A percentile compares a stretch with the other conserved stretches of the same genome.
Evolutionary conservation across 768 basidiomycete genomes (phyloP).

Genomic region (Tubosaeta sp.): DNA sequence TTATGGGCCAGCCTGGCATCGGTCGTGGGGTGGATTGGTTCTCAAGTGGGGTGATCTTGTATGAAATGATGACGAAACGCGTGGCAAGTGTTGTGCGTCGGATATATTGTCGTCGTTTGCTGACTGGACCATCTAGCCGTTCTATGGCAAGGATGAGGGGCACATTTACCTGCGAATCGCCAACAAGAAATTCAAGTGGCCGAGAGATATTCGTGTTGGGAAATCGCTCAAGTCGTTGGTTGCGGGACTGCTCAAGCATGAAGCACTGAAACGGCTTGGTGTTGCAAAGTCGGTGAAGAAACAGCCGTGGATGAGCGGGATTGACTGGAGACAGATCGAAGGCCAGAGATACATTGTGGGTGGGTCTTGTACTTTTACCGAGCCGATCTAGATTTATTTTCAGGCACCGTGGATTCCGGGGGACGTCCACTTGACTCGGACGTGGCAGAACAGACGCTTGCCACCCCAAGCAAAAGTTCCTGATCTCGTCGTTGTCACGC

Average conservation of each 20-base stretch:
- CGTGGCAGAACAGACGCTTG: constrained; percentile 38
- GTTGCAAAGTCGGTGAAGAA: constrained; percentile 30
- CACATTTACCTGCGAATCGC: constrained; percentile 27
- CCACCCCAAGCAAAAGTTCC: constrained; percentile 37
- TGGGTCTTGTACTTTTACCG: not conserved
- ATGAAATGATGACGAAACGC: constrained; percentile 46
- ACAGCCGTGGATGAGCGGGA: constrained; percentile 43
- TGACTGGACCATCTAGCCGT: constrained; percentile 15
- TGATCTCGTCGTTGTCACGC: constrained; percentile 32
- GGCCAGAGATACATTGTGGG: constrained; percentile 43
- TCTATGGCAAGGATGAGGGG: constrained; percentile 24
- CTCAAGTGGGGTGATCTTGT: constrained; percentile 47
- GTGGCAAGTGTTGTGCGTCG: constrained; percentile 22
- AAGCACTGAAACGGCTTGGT: constrained; percentile 40
- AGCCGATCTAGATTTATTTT: not conserved
- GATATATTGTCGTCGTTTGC: not conserved
- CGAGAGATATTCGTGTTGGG: constrained; percentile 33
- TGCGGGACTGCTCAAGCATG: constrained; percentile 34
- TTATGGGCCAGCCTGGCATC: constrained; percentile 18
- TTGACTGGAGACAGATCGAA: constrained; percentile 47
- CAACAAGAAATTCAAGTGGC: constrained; percentile 37
- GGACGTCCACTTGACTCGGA: constrained; percentile 20
- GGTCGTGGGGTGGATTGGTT: constrained; percentile 50
- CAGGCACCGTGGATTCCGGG: constrained; percentile 44
- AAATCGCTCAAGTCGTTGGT: constrained; percentile 41